Evolutionary conservation across 805 yeast species (phyloP).

Genomic region (Saccharomycopsis fodiens): DNA sequence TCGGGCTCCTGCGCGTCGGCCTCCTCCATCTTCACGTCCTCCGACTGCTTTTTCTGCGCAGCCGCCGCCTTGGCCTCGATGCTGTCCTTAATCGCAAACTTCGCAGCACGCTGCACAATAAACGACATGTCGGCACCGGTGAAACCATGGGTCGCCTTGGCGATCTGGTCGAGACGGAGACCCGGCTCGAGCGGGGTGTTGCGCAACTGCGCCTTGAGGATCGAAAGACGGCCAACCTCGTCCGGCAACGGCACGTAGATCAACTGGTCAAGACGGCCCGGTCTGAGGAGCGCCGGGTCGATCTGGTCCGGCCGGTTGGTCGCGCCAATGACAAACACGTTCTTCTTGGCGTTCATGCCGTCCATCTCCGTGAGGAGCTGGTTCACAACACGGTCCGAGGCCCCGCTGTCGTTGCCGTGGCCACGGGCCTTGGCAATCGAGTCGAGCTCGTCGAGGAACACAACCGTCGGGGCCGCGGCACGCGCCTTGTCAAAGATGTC

Average conservation of each 20-base stretch:
- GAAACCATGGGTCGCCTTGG: conserved; percentile 93
- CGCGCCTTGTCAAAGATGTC: conserved; percentile 97
- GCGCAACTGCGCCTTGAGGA: conserved; percentile 91
- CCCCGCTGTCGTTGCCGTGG: conserved; percentile 96
- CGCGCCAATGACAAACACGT: conserved; percentile 98
- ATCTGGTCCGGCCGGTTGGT: conserved; percentile 99
- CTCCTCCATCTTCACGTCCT: conserved; percentile 44
- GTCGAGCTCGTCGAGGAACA: conserved; percentile 95
- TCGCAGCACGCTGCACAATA: conserved; percentile 97
- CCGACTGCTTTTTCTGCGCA: conserved; percentile 29
- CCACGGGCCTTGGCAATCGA: conserved; percentile 98
- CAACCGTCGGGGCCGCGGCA: conserved; percentile 99
- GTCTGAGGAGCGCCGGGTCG: conserved; percentile 97
- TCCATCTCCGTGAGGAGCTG: conserved; percentile 97
- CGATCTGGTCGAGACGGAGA: conserved; percentile 77
- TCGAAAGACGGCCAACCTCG: conserved; percentile 87
- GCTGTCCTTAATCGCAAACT: conserved; percentile 95
- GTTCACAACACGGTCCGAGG: conserved; percentile 92
- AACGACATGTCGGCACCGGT: conserved; percentile 98
- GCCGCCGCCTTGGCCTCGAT: conserved; percentile 71
- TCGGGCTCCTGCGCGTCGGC: conserved; percentile 22
- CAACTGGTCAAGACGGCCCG: conserved; percentile 98
- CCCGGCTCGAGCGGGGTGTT: conserved; percentile 99
- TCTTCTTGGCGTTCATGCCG: conserved; percentile 99
- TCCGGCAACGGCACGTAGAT: conserved; percentile 98